Percentiles rank a stretch among this genome's conserved stretches.
phyloP scores from a whole-genome alignment of 2,329 filamentous ascomycete genomes.

The Fusarium sp. region DNA sequence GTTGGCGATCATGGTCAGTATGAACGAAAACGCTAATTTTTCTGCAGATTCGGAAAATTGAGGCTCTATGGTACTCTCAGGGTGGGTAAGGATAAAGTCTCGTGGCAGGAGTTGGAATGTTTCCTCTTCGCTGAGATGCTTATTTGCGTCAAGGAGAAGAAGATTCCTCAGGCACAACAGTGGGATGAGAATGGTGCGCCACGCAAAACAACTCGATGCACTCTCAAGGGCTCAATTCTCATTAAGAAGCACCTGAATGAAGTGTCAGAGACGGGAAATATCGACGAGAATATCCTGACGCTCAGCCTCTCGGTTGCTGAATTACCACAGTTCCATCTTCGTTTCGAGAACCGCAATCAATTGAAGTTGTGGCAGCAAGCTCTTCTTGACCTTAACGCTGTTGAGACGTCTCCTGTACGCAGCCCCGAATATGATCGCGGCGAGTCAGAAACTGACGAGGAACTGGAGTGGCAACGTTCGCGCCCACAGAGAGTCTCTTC shows the following conservation, averaged over 20 bases:
- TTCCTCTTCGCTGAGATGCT: slow-evolving; percentile 99
- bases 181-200: slow-evolving; percentile 71
- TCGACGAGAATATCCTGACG: slow-evolving; percentile 86
- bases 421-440: slow-evolving; percentile 81
- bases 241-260: slow-evolving; percentile 98
- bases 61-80: slow-evolving; percentile 88
- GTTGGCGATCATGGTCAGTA: not conserved
- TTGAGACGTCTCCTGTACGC: slow-evolving; percentile 70
- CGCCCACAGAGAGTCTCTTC: slow-evolving; percentile 80
- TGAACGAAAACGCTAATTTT: slow-evolving; percentile 10
- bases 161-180: slow-evolving; percentile 65
- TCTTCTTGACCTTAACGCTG: slow-evolving; percentile 81
- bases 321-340: slow-evolving; percentile 91
- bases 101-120: slow-evolving; percentile 98
- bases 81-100: slow-evolving; percentile 94
- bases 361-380: slow-evolving; percentile 92
- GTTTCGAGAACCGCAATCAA: slow-evolving; percentile 84
- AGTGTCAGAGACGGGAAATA: slow-evolving; percentile 74
- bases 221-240: slow-evolving; percentile 94
- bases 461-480: slow-evolving; percentile 76
- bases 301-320: slow-evolving; percentile 91
- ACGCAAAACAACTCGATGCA: slow-evolving; percentile 78
- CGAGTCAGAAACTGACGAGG: slow-evolving; percentile 88
- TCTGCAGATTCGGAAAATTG: slow-evolving; percentile 85
- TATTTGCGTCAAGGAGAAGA: slow-evolving; percentile 99